Evolutionary conservation across 768 basidiomycete genomes (phyloP).

Genomic region (Cystofilobasidium bisporidii): DNA sequence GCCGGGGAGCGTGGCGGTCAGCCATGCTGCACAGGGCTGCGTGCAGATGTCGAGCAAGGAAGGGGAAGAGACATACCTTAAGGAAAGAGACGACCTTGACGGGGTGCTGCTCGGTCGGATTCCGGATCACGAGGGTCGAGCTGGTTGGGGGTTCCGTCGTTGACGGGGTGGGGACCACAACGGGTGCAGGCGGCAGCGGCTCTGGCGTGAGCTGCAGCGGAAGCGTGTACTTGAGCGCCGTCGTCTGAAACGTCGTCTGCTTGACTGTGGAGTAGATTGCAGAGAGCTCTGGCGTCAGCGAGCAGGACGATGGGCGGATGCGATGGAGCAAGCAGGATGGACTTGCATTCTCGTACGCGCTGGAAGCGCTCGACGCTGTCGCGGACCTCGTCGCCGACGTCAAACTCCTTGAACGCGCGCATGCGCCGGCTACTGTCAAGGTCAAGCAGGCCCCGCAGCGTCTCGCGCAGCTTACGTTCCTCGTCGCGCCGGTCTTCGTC

Average conservation of each 20-base stretch:
- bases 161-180: slow-evolving; percentile 3
- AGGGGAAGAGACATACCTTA: slow-evolving; percentile 28
- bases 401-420: slow-evolving; percentile 35
- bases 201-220: slow-evolving; percentile 29
- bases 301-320: not conserved
- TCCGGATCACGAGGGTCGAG: slow-evolving; percentile 23
- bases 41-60: not conserved
- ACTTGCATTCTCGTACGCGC: slow-evolving; percentile 26
- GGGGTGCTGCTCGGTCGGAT: slow-evolving; percentile 34
- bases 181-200: not conserved
- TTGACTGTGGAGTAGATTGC: slow-evolving; percentile 37
- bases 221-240: slow-evolving; percentile 39
- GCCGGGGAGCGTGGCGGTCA: not conserved
- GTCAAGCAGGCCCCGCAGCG: slow-evolving; percentile 39
- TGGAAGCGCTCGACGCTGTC: slow-evolving; percentile 2
- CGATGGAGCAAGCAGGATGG: not conserved
- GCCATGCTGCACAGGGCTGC: not conserved
- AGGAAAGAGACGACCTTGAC: slow-evolving; percentile 34
- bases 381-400: slow-evolving; percentile 33
- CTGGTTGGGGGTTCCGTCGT: slow-evolving; percentile 3
- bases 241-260: slow-evolving; percentile 39
- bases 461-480: slow-evolving; percentile 34
- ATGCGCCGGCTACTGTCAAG: slow-evolving; percentile 40
- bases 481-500: slow-evolving; percentile 31
- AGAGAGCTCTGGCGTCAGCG: not conserved